Base-by-base conservation (phyloP, 2,329 filamentous ascomycete genomes). In the Tolypocladium amazonense region DNA sequence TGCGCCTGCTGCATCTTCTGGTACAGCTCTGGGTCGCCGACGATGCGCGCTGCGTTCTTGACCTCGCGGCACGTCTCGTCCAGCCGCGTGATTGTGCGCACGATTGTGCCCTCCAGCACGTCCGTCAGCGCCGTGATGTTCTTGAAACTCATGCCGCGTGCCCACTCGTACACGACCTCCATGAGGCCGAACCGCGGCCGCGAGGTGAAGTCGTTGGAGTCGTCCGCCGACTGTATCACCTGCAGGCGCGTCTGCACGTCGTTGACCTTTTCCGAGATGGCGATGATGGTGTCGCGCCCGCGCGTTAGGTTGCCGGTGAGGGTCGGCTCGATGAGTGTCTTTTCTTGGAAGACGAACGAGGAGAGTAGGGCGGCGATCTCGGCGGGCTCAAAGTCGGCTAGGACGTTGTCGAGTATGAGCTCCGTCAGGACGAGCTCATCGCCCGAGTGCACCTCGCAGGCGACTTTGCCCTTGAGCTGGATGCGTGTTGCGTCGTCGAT, bases 131-230 rank as follows among this genome's bases (percentile, higher is more conserved):
- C 89, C 0, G 93, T 97, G 66, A 99, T 99, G 65, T 94, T 93
- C 75, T 95, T 96, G 81, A 99, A 99, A 58, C 90, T 93, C 91
- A 97, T 97, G 33, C 94, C 94, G 56, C 91, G 81, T 12, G 94
- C 94, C 94, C 94, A 99, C 74, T 99, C 94, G 72, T 97, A 97
- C 39, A 99, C 95, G 0, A 99, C 94, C 74, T 99, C 94, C 71
- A 96, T 92, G 59, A 99, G 82, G 1, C 93, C 94, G 71, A 99
- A 99, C 12, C 93, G 84, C 2, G 92, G 91, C 59, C 88, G 83
- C 61, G 86, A 91, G 41, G 90, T 88, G 69, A 97, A 97, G 73
- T 97, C 93, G 68, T 95, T 96, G 60, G 88, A 88, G 70, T 97
- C 93, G 59, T 97, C 93, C 1, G 88, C 83, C 0, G 89, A 90